These are phyloP conservation scores for Oryza coarctata DNA, from an alignment of 176 grass and related monocot genomes.

Conservation along the genomic window DNA sequence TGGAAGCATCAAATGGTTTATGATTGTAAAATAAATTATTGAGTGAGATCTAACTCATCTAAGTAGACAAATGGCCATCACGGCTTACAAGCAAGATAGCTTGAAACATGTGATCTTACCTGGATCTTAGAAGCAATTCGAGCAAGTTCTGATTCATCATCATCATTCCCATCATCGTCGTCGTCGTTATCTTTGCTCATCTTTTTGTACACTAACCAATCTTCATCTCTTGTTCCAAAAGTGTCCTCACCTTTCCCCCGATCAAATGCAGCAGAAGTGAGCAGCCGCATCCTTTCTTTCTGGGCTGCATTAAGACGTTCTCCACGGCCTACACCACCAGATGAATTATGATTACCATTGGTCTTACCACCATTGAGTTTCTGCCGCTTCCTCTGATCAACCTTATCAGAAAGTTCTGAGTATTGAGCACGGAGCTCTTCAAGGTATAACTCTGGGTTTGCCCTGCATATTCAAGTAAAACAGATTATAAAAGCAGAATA, in stretches of 20 bases:
- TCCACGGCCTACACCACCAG: slow-evolving; percentile 76
- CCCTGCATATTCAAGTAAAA: slow-evolving; percentile 51
- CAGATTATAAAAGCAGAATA: slow-evolving; percentile 23
- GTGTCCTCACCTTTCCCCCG: slow-evolving; percentile 95
- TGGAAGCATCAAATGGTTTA: background rate
- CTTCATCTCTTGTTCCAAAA: slow-evolving; percentile 86
- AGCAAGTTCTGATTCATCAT: slow-evolving; percentile 81
- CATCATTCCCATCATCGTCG: slow-evolving; percentile 68
- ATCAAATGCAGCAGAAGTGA: slow-evolving; percentile 92
- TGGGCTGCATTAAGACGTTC: slow-evolving; percentile 90
- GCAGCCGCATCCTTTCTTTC: slow-evolving; percentile 91
- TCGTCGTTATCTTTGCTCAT: slow-evolving; percentile 95
- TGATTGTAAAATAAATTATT: slow-evolving; percentile 11
- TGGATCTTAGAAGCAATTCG: slow-evolving; percentile 71
- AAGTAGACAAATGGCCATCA: slow-evolving; percentile 23
- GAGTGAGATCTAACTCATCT: background rate
- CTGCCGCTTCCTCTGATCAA: slow-evolving; percentile 75
- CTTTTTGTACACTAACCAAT: slow-evolving; percentile 96
- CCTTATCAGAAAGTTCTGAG: slow-evolving; percentile 74
- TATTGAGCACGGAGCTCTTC: slow-evolving; percentile 74
- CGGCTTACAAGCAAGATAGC: background rate
- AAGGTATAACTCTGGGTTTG: slow-evolving; percentile 92
- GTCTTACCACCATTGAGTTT: slow-evolving; percentile 71
- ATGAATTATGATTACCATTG: slow-evolving; percentile 67
- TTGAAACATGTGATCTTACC: slow-evolving; percentile 35